Evolutionary conservation across 2,329 filamentous ascomycete genomes (phyloP).

Genomic region (Xylariales sp.): DNA sequence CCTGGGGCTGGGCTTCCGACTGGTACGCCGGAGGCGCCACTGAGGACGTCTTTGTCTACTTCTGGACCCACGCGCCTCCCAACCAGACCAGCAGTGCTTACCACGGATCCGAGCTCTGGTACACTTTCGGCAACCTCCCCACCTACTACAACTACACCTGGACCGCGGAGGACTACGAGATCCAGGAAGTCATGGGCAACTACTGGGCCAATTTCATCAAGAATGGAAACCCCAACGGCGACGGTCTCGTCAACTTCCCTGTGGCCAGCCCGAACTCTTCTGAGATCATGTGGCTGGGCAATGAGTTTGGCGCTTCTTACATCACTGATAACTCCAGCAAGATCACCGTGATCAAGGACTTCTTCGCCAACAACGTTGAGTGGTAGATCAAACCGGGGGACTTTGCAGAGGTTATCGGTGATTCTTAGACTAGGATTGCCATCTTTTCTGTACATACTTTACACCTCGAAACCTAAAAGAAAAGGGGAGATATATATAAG

Average conservation of each 20-base stretch:
- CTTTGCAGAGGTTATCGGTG: no score
- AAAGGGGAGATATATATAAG: no score
- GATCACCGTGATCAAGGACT: background rate
- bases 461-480: no score
- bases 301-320: slow-evolving; percentile 6
- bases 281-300: slow-evolving; percentile 8
- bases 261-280: slow-evolving; percentile 5
- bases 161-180: slow-evolving; percentile 18
- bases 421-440: no score
- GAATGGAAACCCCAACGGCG: slow-evolving; percentile 9
- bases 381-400: no score
- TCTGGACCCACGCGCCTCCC: slow-evolving; percentile 23
- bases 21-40: slow-evolving; percentile 19
- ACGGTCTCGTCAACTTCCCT: slow-evolving; percentile 11
- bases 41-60: slow-evolving; percentile 23
- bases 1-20: no score
- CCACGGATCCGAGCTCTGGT: slow-evolving; percentile 25
- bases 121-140: slow-evolving; percentile 26
- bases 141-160: slow-evolving; percentile 18
- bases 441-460: no score
- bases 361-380: background rate
- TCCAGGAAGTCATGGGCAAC: slow-evolving; percentile 17
- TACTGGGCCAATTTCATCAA: slow-evolving; percentile 12
- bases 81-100: slow-evolving; percentile 18
- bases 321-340: background rate